phyloP scores from a whole-genome alignment of 441 rosid species.

The Pelargonium citronellum region DNA sequence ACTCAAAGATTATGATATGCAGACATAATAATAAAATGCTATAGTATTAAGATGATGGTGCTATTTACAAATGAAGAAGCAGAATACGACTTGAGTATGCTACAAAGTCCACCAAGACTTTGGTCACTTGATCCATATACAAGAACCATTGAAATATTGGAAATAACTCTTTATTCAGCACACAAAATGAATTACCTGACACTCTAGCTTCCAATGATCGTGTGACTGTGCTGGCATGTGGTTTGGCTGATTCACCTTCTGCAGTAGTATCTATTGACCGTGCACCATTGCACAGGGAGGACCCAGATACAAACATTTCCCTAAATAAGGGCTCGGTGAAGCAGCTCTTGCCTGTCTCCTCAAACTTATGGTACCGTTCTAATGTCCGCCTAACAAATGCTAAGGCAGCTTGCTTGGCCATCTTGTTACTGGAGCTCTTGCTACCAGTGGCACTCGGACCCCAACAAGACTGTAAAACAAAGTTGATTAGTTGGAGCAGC shows the following conservation, averaged over 20 bases:
- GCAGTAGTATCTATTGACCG: slow-evolving; percentile 31
- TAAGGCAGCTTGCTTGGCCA: slow-evolving; percentile 79
- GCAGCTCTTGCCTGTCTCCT: slow-evolving; percentile 81
- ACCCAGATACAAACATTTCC: slow-evolving; percentile 50
- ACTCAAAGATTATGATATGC: too few species aligned
- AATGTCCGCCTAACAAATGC: slow-evolving; percentile 72
- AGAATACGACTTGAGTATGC: slow-evolving; percentile 10
- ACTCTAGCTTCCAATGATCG: slow-evolving; percentile 33
- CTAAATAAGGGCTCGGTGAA: slow-evolving; percentile 66
- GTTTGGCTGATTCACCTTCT: slow-evolving; percentile 50
- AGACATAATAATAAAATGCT: too few species aligned
- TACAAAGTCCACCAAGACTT: slow-evolving; percentile 13
- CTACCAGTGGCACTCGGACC: slow-evolving; percentile 58
- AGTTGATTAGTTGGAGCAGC: not conserved
- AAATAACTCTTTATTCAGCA: not conserved
- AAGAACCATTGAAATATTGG: not conserved
- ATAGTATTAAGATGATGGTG: not conserved
- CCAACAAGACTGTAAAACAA: slow-evolving; percentile 50
- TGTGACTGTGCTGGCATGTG: slow-evolving; percentile 24
- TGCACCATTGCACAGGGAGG: slow-evolving; percentile 33
- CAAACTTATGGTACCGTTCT: slow-evolving; percentile 61
- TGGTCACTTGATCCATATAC: not conserved
- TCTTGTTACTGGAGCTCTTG: slow-evolving; percentile 70
- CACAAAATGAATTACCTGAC: slow-evolving; percentile 33
- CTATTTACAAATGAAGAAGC: not conserved